Evolutionary conservation across 2,329 filamentous ascomycete species (phyloP).

Genomic region (Periglandula ipomoeae): DNA sequence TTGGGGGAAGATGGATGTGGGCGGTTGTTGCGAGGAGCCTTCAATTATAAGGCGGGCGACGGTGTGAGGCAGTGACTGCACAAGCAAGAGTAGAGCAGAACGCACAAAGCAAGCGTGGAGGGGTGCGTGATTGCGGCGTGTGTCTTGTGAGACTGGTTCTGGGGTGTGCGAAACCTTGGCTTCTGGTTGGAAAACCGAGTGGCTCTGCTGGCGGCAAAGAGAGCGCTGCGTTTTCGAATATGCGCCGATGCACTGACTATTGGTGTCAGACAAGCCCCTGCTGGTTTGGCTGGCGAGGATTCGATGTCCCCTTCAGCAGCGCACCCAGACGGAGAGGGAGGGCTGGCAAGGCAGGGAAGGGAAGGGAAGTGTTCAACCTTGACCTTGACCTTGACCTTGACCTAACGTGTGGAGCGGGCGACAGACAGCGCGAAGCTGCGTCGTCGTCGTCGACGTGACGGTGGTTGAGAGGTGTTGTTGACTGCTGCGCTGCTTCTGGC

Average conservation of each 20-base stretch:
- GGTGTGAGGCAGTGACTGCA: conserved; percentile 8
- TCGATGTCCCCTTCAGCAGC: not conserved
- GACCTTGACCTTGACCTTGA: no score
- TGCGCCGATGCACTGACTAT: conserved; percentile 16
- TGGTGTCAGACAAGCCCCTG: conserved; percentile 10
- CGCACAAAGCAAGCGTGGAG: not conserved
- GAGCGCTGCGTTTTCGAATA: conserved; percentile 13
- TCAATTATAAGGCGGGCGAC: conserved; percentile 9
- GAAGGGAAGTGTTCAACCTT: not conserved
- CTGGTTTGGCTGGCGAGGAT: not conserved
- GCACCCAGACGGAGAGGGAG: not conserved
- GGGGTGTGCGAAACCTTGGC: conserved; percentile 2
- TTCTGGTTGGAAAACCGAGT: conserved; percentile 7
- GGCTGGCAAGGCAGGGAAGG: no score
- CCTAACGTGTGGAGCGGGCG: no score
- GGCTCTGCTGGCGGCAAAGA: conserved; percentile 14
- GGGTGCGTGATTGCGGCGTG: conserved; percentile 5
- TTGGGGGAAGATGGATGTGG: not conserved
- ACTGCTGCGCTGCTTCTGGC: not conserved
- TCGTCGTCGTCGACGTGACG: no score
- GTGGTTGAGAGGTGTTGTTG: no score
- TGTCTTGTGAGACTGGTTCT: conserved; percentile 8
- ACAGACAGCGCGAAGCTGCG: no score
- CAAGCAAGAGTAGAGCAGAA: no score
- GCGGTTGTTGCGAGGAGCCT: conserved; percentile 6